Conservation (phyloP, 192 early-diverging fungal genomes). For the Gigaspora rosea region DNA sequence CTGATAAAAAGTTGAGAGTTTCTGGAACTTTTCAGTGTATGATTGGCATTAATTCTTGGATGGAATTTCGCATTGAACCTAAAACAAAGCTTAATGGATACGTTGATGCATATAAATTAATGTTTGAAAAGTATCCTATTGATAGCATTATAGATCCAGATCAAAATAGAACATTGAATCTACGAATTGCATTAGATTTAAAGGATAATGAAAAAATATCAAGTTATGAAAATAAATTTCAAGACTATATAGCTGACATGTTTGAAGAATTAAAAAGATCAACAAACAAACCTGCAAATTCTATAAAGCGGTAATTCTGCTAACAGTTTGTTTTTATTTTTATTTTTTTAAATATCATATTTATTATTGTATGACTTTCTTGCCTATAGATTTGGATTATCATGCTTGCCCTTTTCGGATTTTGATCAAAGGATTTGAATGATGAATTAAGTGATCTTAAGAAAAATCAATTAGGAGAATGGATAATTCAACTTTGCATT, state of each 20-base stretch:
- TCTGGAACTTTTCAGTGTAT: neutral
- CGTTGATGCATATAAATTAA: conserved; percentile 14
- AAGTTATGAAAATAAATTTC: neutral
- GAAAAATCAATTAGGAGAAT: neutral
- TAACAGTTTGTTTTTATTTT: neutral
- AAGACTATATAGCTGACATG: neutral
- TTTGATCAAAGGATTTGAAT: neutral
- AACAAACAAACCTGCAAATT: neutral
- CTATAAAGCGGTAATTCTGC: neutral
- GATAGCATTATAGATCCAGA: neutral
- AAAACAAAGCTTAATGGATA: neutral
- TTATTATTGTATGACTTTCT: too few relatives aligned
- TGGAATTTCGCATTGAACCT: conserved; percentile 2
- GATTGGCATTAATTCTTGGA: neutral
- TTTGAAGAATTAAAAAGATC: neutral
- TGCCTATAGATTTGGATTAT: neutral
- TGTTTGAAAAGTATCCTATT: conserved; percentile 20
- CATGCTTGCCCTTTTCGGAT: neutral
- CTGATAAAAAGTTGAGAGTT: conserved; percentile 16
- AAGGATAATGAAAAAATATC: neutral
- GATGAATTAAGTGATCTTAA: neutral
- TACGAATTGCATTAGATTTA: conserved; percentile 7
- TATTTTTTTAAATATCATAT: too few relatives aligned
- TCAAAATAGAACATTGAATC: neutral
- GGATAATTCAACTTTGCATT: conserved; percentile 6